phyloP scores from a whole-genome alignment of 2,329 filamentous ascomycete species.

The Achaetomium macrosporum region DNA sequence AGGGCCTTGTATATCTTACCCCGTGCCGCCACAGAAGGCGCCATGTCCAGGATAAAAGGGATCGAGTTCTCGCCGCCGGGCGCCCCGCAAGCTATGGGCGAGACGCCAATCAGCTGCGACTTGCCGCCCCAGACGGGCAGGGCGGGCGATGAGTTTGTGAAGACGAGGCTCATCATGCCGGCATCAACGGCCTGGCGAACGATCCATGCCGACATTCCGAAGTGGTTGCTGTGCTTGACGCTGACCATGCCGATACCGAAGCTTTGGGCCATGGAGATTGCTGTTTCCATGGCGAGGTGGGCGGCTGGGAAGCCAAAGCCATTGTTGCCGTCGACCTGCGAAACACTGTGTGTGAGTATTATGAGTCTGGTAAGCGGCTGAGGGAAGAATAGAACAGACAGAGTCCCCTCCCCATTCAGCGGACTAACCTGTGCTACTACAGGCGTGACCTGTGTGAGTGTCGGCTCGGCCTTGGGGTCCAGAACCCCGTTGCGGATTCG shows the following conservation, averaged over 20 bases:
- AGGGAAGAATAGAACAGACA: too few relatives aligned
- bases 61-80: slow-evolving; percentile 45
- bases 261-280: slow-evolving; percentile 57
- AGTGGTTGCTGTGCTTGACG: slow-evolving; percentile 74
- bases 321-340: slow-evolving; percentile 60
- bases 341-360: not conserved
- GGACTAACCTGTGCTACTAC: slow-evolving; percentile 57
- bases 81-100: slow-evolving; percentile 69
- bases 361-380: too few relatives aligned
- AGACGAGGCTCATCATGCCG: slow-evolving; percentile 63
- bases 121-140: slow-evolving; percentile 65
- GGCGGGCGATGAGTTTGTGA: slow-evolving; percentile 67
- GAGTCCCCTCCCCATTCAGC: not conserved
- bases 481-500: slow-evolving; percentile 66
- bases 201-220: slow-evolving; percentile 77
- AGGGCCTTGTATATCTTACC: slow-evolving; percentile 69
- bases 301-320: slow-evolving; percentile 72
- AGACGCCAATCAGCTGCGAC: slow-evolving; percentile 65
- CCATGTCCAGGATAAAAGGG: slow-evolving; percentile 73
- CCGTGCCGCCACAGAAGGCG: slow-evolving; percentile 61
- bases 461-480: slow-evolving; percentile 53
- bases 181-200: slow-evolving; percentile 72
- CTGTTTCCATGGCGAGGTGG: slow-evolving; percentile 57
- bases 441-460: slow-evolving; percentile 57
- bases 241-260: slow-evolving; percentile 71